Conservation (phyloP, 116 monocot genomes). For the Zostera marina region DNA sequence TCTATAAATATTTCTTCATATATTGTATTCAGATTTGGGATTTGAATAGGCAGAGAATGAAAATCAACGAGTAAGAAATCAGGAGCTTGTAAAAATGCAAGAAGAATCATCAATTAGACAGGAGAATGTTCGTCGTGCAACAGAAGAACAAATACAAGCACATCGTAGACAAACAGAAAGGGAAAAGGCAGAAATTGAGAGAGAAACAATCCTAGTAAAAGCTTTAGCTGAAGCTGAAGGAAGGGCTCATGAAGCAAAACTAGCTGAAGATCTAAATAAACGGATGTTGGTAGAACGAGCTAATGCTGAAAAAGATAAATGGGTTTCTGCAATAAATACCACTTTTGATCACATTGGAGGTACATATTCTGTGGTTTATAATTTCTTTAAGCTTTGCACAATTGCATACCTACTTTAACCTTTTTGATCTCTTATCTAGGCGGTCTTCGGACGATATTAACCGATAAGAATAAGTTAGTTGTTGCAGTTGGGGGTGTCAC, state of each 20-base stretch:
- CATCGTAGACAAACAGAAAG: conserved; percentile 38
- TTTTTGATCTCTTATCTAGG: conserved; percentile 25
- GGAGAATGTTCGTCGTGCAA: conserved; percentile 36
- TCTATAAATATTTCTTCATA: too few relatives aligned
- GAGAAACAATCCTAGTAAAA: conserved; percentile 26
- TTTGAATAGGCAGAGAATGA: conserved; percentile 34
- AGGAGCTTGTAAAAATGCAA: conserved; percentile 48
- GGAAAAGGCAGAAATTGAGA: conserved; percentile 33
- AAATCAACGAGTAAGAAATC: conserved; percentile 36
- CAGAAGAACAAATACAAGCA: conserved; percentile 49
- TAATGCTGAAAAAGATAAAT: conserved; percentile 47
- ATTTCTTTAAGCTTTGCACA: not conserved
- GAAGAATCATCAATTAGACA: conserved; percentile 39
- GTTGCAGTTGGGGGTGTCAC: conserved; percentile 72
- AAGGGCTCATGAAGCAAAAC: conserved; percentile 32
- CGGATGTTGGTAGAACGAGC: conserved; percentile 27
- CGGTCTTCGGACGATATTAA: conserved; percentile 57
- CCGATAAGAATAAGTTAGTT: conserved; percentile 77
- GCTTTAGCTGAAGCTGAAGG: conserved; percentile 51
- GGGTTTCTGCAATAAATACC: conserved; percentile 42
- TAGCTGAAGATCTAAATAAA: conserved; percentile 37
- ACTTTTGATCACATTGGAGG: conserved; percentile 52
- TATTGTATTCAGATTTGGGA: not conserved
- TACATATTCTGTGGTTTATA: conserved; percentile 5
- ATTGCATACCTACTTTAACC: conserved; percentile 5